A percentile compares a stretch with the other conserved stretches of the same genome.
phyloP scores from a whole-genome alignment of 148 eudicot genomes.

The Nyssa sinensis region DNA sequence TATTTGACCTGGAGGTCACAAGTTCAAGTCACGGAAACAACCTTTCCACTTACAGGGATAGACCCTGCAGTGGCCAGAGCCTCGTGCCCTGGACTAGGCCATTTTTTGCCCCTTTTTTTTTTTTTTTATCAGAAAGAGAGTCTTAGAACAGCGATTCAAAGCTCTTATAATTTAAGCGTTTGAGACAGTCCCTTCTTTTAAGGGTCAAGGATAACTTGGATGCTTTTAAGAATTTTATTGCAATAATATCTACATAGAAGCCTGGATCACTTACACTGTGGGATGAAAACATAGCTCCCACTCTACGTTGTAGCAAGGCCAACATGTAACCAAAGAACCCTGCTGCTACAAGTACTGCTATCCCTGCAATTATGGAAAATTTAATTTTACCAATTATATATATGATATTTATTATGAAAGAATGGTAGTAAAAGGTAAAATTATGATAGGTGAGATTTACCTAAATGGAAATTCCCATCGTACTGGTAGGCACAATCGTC shows the following conservation, averaged over 20 bases:
- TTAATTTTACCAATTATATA: neutral
- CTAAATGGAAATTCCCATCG: slow-evolving; percentile 58
- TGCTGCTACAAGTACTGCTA: slow-evolving; percentile 68
- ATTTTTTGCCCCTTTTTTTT: no score
- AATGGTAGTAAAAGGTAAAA: neutral
- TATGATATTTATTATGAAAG: neutral
- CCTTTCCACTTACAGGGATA: no score
- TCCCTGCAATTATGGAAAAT: slow-evolving; percentile 36
- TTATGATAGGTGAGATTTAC: slow-evolving; percentile 25
- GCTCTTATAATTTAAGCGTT: neutral
- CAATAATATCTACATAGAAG: neutral
- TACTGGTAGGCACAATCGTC: slow-evolving; percentile 57
- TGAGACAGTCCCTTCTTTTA: neutral
- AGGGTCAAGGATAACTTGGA: no score
- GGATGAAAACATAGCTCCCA: slow-evolving; percentile 57
- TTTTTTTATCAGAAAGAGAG: no score
- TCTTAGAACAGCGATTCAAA: neutral
- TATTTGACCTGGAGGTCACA: no score
- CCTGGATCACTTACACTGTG: slow-evolving; percentile 37
- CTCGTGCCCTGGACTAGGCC: no score
- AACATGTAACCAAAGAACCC: slow-evolving; percentile 84
- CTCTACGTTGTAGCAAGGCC: slow-evolving; percentile 73
- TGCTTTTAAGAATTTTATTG: no score
- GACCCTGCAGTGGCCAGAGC: no score
- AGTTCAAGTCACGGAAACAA: no score